Evolutionary conservation across 2,329 filamentous ascomycete species (phyloP).

Genomic region (Fusarium lateritium): DNA sequence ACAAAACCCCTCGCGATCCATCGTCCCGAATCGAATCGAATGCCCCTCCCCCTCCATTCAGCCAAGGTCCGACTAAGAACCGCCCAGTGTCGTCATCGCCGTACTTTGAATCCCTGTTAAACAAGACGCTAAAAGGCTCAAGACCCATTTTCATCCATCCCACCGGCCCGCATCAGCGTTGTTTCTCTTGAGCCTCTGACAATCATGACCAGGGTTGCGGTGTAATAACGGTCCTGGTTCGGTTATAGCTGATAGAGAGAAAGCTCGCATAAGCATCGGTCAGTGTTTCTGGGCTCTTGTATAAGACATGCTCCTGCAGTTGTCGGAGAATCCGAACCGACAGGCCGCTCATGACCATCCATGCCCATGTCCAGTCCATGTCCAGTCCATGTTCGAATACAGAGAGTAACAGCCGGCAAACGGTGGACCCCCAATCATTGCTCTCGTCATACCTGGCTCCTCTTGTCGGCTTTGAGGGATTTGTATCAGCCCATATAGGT

Average conservation of each 20-base stretch:
- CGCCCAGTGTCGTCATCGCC: constrained; percentile 47
- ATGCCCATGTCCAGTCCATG: not conserved
- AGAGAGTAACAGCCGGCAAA: constrained; percentile 12
- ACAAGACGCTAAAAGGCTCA: constrained; percentile 24
- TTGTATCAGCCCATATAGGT: constrained; percentile 29
- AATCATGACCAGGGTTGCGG: constrained; percentile 1
- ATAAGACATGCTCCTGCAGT: not conserved
- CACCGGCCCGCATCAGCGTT: constrained; percentile 41
- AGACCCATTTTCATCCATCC: constrained; percentile 38
- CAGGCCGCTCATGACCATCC: constrained; percentile 18
- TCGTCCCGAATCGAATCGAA: constrained; percentile 16
- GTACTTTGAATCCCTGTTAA: constrained; percentile 24
- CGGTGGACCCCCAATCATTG: constrained; percentile 13
- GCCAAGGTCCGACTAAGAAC: constrained; percentile 29
- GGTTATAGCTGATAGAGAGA: constrained; percentile 5
- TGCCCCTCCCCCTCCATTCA: constrained; percentile 46
- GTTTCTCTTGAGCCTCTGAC: constrained; percentile 30
- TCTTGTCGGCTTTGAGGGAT: constrained; percentile 36
- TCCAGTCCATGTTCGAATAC: too few relatives aligned
- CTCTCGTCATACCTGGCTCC: constrained; percentile 21
- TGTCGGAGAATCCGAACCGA: constrained; percentile 37
- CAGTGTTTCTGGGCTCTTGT: not conserved
- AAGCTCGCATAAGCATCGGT: constrained; percentile 10
- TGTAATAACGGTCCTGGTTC: constrained; percentile 1
- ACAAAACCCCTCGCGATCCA: constrained; percentile 39